Percentiles rank a stretch among this genome's conserved stretches.
Evolutionary conservation across 2,329 filamentous ascomycete genomes (phyloP).

Genomic region (Fusarium kyushuense): DNA sequence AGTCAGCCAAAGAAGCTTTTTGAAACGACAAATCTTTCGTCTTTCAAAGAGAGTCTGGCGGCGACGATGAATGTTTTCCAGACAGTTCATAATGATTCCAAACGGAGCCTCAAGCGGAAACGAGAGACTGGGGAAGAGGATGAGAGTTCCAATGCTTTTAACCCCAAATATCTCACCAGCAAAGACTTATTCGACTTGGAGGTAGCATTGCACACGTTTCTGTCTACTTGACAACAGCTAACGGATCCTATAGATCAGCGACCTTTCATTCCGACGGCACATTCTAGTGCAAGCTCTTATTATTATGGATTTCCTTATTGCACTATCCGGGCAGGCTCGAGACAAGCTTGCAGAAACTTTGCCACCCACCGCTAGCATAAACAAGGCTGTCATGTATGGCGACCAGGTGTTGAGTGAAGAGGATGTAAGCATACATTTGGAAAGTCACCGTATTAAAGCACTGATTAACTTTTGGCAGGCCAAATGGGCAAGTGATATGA

Average conservation of each 20-base stretch:
- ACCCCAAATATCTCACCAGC: conserved; percentile 98
- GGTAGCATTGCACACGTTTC: conserved; percentile 59
- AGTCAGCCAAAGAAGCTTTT: conserved; percentile 90
- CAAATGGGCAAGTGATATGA: conserved; percentile 86
- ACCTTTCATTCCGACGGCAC: conserved; percentile 92
- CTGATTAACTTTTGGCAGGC: conserved; percentile 61
- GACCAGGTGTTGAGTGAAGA: conserved; percentile 81
- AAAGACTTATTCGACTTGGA: conserved; percentile 95
- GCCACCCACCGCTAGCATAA: conserved; percentile 72
- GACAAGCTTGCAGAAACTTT: conserved; percentile 68
- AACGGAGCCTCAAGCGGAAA: conserved; percentile 78
- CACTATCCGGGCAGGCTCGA: conserved; percentile 84
- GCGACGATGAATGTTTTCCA: conserved; percentile 70
- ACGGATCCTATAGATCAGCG: conserved; percentile 73
- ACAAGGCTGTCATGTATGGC: conserved; percentile 88
- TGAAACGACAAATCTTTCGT: conserved; percentile 75
- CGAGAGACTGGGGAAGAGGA: conserved; percentile 66
- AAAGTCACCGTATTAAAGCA: not conserved
- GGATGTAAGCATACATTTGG: conserved; percentile 70
- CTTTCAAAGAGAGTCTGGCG: conserved; percentile 83
- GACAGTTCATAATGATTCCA: conserved; percentile 71
- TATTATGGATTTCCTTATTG: conserved; percentile 94
- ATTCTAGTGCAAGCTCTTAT: conserved; percentile 96
- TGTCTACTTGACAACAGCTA: conserved; percentile 32
- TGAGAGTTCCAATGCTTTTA: conserved; percentile 70